Evolutionary conservation across 2,329 filamentous ascomycete genomes (phyloP), one percentile per base, ranked within the genome.

Genomic region (Penicillium fuscoglaucum): DNA sequence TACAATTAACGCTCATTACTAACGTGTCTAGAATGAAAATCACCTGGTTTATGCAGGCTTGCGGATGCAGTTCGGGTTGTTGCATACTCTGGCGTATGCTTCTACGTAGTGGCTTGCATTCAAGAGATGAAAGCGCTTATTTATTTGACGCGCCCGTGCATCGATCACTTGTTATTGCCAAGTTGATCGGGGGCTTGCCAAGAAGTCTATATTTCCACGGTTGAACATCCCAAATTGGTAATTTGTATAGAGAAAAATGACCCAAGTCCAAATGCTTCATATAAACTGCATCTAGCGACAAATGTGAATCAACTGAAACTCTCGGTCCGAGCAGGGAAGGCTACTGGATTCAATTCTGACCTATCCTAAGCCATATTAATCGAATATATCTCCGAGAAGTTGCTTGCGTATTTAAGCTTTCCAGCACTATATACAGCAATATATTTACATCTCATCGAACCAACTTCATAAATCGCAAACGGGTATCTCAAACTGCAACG

Each of bases 401-500:
- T n/a, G 6, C 24, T 44, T 28, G 19, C 3, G 3, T 24, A 12
- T n/a, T 28, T 28, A 4, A 12, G 24, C 15, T 4, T 26, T 40
- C 19, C 12, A 51, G n/a, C 19, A 21, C 8, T 33, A 37, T 15
- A 1, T 29, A 15, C n/a, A 35, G 40, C 10, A 46, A n/a, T 26
- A 60, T 31, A 0, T 10, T 37, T 19, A 29, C 33, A 19, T 48
- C 26, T 2, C 43, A 40, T 10, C 35, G 10, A 17, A 50, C 33
- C n/a, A 48, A 28, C 43, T 39, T 10, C 35, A 33, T 31, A 44
- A 46, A 52, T 40, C 19, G 43, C 35, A 57, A 57, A 50, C 53
- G 54, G 58, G 58, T 60, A 60, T 60, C 57, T 48, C 48, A 49
- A 52, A 47, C 46, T 41, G 13, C 49, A 59, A 35, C 49, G 57